Evolutionary conservation across 2,329 filamentous ascomycete species (phyloP).

Genomic region (Aspergillus sclerotialis): DNA sequence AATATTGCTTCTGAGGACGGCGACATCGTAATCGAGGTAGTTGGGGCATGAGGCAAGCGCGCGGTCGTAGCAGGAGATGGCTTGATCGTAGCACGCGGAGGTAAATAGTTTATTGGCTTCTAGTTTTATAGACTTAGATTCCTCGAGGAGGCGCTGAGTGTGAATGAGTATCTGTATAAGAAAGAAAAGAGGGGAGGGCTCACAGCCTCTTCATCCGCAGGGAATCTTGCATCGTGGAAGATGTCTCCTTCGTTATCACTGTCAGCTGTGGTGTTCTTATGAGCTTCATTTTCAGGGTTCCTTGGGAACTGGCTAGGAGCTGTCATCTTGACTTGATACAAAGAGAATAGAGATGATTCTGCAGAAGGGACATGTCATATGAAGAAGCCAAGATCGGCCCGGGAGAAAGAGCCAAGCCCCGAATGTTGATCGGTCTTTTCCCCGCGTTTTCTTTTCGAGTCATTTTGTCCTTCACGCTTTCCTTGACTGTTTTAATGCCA

Average conservation of each 20-base stretch:
- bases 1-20: conserved; percentile 82
- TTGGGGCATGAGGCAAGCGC: conserved; percentile 72
- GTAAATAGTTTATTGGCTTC: conserved; percentile 76
- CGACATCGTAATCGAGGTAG: conserved; percentile 81
- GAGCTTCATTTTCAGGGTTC: neutral
- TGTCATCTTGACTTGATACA: no score
- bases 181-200: conserved; percentile 12
- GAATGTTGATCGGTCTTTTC: no score
- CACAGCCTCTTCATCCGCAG: conserved; percentile 42
- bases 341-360: no score
- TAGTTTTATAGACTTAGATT: conserved; percentile 67
- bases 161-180: conserved; percentile 5
- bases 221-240: conserved; percentile 39
- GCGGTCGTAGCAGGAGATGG: conserved; percentile 74
- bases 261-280: conserved; percentile 8
- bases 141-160: conserved; percentile 55
- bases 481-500: no score
- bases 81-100: conserved; percentile 63
- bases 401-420: no score
- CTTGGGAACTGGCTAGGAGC: no score
- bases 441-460: no score
- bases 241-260: conserved; percentile 31
- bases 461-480: no score
- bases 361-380: no score
- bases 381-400: no score